These are phyloP conservation scores for Calocera viscosa DNA, from an alignment of 768 basidiomycete species.

Conservation along the genomic window DNA sequence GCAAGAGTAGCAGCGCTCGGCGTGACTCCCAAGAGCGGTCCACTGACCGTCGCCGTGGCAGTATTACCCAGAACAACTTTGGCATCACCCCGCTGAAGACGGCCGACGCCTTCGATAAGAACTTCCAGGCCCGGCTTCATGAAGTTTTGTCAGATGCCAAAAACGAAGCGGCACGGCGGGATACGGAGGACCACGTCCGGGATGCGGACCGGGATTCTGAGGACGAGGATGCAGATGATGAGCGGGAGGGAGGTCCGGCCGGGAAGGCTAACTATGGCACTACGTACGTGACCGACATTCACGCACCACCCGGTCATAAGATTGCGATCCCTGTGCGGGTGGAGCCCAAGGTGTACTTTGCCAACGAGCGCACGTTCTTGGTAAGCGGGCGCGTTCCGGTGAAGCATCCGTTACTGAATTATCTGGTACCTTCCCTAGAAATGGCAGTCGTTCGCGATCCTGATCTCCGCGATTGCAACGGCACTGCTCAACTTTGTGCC, in stretches of 20 bases:
- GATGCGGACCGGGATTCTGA: constrained; percentile 21
- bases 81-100: constrained; percentile 74
- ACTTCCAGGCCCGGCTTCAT: constrained; percentile 54
- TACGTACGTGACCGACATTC: constrained; percentile 45
- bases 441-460: constrained; percentile 80
- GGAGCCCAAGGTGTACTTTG: constrained; percentile 97
- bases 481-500: constrained; percentile 77
- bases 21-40: neutral
- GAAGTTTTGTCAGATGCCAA: constrained; percentile 26
- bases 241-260: constrained; percentile 32
- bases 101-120: constrained; percentile 72
- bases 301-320: constrained; percentile 71
- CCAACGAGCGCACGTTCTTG: constrained; percentile 86
- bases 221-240: constrained; percentile 26
- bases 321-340: constrained; percentile 91
- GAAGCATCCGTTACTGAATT: constrained; percentile 3
- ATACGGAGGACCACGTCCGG: constrained; percentile 15
- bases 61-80: constrained; percentile 13
- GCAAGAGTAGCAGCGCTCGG: neutral
- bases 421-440: constrained; percentile 38
- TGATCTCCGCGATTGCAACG: constrained; percentile 81
- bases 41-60: neutral
- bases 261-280: constrained; percentile 11
- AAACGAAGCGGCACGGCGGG: constrained; percentile 18
- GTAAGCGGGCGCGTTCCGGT: constrained; percentile 34